Base-by-base conservation (phyloP, 176 grass and related monocot genomes). In the Ensete ventricosum region DNA sequence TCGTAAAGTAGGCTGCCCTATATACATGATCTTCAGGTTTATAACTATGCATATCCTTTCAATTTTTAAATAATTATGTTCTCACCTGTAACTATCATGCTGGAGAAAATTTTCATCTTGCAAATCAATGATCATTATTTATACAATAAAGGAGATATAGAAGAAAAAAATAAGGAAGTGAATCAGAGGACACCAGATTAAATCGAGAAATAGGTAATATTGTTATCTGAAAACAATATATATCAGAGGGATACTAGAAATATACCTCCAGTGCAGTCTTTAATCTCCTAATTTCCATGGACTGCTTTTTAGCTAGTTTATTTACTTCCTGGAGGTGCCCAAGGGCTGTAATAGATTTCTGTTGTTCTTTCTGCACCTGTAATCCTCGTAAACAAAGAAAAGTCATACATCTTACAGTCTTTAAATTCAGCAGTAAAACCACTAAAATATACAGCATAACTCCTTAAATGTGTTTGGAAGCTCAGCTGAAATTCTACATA, bases 231-330 rank as follows among this genome's bases (percentile, higher is more conserved):
- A 43, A 43, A 43, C 5, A 43, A 72, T 55, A 72, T 27, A 78
- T 57, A 81, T 67, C 43, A 14, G 71, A 79, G 27, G 69, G 53
- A 10, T 26, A 74, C 1, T 9, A 34, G 29, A 76, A 43, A 55
- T 68, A 55, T 88, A 92, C 90, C 94, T 86, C 82, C 75, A 98
- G 65, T 69, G 68, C 78, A 80, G 62, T 72, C 76, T 84, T 91
- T 73, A 98, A 55, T 88, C 83, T 93, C 69, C 87, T 89, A 69
- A 91, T 91, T 72, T 98, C 88, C 73, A 72, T 77, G 53, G 81
- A 83, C 80, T 85, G 85, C 52, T 66, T 77, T 73, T 87, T 77
- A 79, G 75, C 84, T 72, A 91, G 59, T 71, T 89, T 80, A 80
- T 87, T 81, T 16, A 86, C 85, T 93, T 89, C 86, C 73, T 93